A percentile compares a stretch with the other conserved stretches of the same genome.
Conservation (phyloP, 148 eudicot species). For the Cornus florida region DNA sequence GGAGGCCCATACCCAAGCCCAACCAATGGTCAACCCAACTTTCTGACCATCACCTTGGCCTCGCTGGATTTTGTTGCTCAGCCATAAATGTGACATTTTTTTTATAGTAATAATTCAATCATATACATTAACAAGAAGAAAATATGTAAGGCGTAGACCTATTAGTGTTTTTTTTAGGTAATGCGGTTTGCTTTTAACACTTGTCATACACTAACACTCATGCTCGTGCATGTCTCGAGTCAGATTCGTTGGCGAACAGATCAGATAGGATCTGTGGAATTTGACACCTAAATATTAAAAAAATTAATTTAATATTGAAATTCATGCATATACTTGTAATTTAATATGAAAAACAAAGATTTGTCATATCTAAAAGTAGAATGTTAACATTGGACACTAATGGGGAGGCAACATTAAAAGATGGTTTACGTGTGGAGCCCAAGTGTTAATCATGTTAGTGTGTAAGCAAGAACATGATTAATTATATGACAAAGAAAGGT, state of each 20-base stretch:
- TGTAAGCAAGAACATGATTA: slow-evolving; percentile 8
- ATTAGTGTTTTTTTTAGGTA: no score
- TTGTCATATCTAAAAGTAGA: background rate
- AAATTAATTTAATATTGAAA: background rate
- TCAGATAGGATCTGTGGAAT: background rate
- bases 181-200: no score
- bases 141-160: no score
- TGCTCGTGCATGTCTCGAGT: background rate
- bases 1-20: background rate
- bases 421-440: slow-evolving; percentile 18
- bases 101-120: no score
- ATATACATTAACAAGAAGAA: no score
- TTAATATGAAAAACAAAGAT: background rate
- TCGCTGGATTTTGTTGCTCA: background rate
- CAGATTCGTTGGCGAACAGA: no score
- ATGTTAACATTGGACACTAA: background rate
- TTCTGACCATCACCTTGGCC: background rate
- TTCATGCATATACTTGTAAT: background rate
- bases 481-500: slow-evolving; percentile 5
- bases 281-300: background rate
- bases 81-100: background rate
- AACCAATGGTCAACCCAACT: background rate
- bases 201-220: no score
- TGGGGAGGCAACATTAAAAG: background rate
- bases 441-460: slow-evolving; percentile 17